phyloP scores from a whole-genome alignment of 495 filamentous ascomycete genomes.

The Xylaria curta region DNA sequence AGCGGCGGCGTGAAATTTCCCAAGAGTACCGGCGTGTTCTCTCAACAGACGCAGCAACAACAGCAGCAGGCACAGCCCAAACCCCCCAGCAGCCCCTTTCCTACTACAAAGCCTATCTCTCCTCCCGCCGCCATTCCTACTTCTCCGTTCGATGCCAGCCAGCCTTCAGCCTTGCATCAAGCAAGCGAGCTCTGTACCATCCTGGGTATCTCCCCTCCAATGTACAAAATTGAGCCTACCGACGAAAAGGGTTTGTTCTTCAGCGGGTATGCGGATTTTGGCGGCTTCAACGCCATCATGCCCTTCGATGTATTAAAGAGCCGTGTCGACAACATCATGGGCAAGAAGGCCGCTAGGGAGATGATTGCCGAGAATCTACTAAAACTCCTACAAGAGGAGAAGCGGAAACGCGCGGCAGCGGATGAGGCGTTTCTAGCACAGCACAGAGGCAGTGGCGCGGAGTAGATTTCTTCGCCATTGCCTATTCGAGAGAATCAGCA shows the following conservation, averaged over 20 bases:
- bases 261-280: conserved; percentile 32
- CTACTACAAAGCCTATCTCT: not conserved
- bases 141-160: conserved; percentile 19
- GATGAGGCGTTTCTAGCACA: conserved; percentile 15
- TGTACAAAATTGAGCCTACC: conserved; percentile 25
- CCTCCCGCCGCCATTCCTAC: not conserved
- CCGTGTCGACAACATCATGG: conserved; percentile 34
- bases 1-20: conserved; percentile 28
- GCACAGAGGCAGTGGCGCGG: not conserved
- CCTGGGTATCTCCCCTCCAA: conserved; percentile 30
- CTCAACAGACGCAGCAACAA: conserved; percentile 22
- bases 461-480: not conserved
- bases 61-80: conserved; percentile 20
- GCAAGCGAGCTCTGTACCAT: conserved; percentile 31
- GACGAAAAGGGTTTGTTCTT: conserved; percentile 24
- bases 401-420: conserved; percentile 20
- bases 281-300: conserved; percentile 18
- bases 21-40: conserved; percentile 3
- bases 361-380: conserved; percentile 40
- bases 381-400: conserved; percentile 32
- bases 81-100: not conserved
- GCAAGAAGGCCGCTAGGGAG: conserved; percentile 38
- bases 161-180: conserved; percentile 25
- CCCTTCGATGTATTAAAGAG: conserved; percentile 31
- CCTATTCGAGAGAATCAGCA: not conserved